Conservation (phyloP, 2,329 filamentous ascomycete species). For the Aspergillus piperis region DNA sequence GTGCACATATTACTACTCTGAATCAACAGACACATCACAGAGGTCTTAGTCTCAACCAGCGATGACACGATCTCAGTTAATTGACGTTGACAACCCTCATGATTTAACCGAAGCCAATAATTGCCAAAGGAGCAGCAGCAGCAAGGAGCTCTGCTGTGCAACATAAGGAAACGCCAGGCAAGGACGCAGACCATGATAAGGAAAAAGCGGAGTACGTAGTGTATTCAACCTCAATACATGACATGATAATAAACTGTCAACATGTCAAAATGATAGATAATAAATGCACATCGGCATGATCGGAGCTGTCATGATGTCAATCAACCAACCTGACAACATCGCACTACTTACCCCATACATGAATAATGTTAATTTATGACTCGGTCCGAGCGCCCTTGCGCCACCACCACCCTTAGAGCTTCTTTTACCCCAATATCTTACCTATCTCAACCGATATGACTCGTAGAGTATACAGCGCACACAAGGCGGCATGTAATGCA, state of each 20-base stretch:
- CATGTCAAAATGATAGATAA: not conserved
- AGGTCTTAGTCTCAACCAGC: no score
- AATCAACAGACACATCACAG: not conserved
- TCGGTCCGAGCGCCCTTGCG: not conserved
- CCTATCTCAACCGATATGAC: slow-evolving; percentile 1
- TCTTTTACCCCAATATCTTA: slow-evolving; percentile 3
- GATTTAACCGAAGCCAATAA: not conserved
- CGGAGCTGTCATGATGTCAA: not conserved
- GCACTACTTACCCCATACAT: not conserved
- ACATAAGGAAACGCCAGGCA: not conserved
- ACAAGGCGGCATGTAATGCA: not conserved
- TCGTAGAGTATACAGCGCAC: not conserved
- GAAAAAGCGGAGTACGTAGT: not conserved
- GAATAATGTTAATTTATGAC: not conserved
- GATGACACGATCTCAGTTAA: not conserved
- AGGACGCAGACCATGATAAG: not conserved
- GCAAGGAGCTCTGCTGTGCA: not conserved
- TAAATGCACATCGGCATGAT: not conserved
- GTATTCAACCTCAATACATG: not conserved
- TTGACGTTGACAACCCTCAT: not conserved
- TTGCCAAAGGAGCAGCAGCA: not conserved
- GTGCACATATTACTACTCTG: not conserved
- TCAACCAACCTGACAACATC: not conserved
- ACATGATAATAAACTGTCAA: not conserved
- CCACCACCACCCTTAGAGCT: not conserved